A percentile compares a stretch with the other conserved stretches of the same genome.
Conservation (phyloP, 352 stramenopile species). For the Pythium brachiatum region DNA sequence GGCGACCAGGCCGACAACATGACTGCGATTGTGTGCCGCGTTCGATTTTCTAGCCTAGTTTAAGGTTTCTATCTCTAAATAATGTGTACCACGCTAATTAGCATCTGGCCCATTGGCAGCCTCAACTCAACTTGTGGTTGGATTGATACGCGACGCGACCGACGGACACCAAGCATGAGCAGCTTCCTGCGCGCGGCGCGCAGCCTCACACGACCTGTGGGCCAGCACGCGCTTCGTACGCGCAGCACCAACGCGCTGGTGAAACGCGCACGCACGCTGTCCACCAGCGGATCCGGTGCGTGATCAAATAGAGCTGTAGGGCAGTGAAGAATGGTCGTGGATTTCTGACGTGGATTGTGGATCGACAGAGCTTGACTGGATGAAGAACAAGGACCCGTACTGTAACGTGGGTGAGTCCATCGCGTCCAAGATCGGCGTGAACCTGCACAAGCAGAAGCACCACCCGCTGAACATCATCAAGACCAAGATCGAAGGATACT, state of each 20-base stretch:
- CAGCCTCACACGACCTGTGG: slow-evolving; percentile 10
- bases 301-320: not conserved
- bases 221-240: not conserved
- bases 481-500: slow-evolving; percentile 90
- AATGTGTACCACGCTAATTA: slow-evolving; percentile 14
- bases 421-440: slow-evolving; percentile 84
- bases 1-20: slow-evolving; percentile 89
- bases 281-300: slow-evolving; percentile 16
- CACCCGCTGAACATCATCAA: slow-evolving; percentile 94
- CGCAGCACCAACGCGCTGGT: slow-evolving; percentile 19
- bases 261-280: slow-evolving; percentile 7
- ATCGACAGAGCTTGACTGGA: slow-evolving; percentile 74
- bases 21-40: slow-evolving; percentile 70
- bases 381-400: slow-evolving; percentile 73
- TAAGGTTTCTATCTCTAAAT: slow-evolving; percentile 7
- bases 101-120: no score
- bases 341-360: no score
- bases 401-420: slow-evolving; percentile 90
- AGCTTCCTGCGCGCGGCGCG: slow-evolving; percentile 20
- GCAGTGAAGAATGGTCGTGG: not conserved
- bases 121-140: slow-evolving; percentile 15
- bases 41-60: slow-evolving; percentile 25
- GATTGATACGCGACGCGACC: slow-evolving; percentile 14
- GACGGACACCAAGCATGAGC: slow-evolving; percentile 9
- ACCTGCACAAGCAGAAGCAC: slow-evolving; percentile 80